A percentile compares a stretch with the other conserved stretches of the same genome.
Conservation (phyloP, 768 basidiomycete species). For the Hortiboletus campestris region DNA sequence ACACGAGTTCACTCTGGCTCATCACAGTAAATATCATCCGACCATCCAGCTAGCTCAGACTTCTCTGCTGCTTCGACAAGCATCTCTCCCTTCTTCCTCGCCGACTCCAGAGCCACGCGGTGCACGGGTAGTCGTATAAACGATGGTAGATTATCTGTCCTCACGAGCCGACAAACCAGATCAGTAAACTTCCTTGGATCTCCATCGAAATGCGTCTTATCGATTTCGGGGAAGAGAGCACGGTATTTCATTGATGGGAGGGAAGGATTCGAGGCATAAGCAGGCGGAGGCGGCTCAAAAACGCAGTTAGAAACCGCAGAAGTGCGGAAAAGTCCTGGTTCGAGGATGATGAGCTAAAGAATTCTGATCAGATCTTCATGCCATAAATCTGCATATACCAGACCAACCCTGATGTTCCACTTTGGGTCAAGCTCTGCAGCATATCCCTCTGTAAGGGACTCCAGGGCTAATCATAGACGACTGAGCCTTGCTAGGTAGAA, state of each 20-base stretch:
- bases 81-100: slow-evolving; percentile 19
- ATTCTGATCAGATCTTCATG: not conserved
- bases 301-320: slow-evolving; percentile 8
- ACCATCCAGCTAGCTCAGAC: slow-evolving; percentile 15
- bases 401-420: slow-evolving; percentile 36
- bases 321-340: slow-evolving; percentile 28
- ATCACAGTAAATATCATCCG: slow-evolving; percentile 23
- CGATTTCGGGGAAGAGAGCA: slow-evolving; percentile 16
- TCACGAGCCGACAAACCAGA: slow-evolving; percentile 14
- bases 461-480: slow-evolving; percentile 27
- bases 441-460: slow-evolving; percentile 31
- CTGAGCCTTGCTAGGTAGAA: not conserved
- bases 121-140: slow-evolving; percentile 25
- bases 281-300: slow-evolving; percentile 13
- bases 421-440: slow-evolving; percentile 33
- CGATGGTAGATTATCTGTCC: slow-evolving; percentile 15
- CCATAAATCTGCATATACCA: not conserved
- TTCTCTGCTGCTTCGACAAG: slow-evolving; percentile 23
- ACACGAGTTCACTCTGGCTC: not conserved
- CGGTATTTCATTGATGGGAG: slow-evolving; percentile 26
- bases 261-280: slow-evolving; percentile 25
- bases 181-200: slow-evolving; percentile 26
- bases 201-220: slow-evolving; percentile 20
- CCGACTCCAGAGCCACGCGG: slow-evolving; percentile 20
- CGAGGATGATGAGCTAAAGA: slow-evolving; percentile 19